A percentile compares a stretch with the other conserved stretches of the same genome.
Evolutionary conservation across 805 yeast genomes (phyloP).

Genomic region (Wickerhamiella lipophila): DNA sequence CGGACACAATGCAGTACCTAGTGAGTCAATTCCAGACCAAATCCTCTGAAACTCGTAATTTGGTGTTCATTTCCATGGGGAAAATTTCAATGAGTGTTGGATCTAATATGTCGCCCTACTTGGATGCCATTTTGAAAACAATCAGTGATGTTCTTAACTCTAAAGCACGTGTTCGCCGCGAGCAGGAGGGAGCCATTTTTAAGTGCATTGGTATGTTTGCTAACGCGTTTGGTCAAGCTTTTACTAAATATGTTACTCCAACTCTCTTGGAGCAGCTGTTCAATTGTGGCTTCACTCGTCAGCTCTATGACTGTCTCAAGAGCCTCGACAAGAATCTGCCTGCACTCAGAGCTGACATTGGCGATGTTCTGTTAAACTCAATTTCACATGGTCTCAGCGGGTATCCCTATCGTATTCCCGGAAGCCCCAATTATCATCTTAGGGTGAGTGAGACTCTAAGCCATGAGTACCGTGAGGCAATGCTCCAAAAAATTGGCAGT

Average conservation of each 20-base stretch:
- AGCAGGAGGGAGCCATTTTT: slow-evolving; percentile 73
- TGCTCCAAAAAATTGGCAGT: slow-evolving; percentile 59
- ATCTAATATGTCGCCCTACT: slow-evolving; percentile 71
- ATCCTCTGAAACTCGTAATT: slow-evolving; percentile 60
- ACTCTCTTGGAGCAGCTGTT: slow-evolving; percentile 70
- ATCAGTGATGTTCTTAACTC: slow-evolving; percentile 62
- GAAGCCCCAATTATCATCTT: slow-evolving; percentile 54
- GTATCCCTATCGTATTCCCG: slow-evolving; percentile 67
- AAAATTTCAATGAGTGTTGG: slow-evolving; percentile 66
- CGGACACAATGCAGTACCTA: slow-evolving; percentile 63
- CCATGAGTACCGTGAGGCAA: slow-evolving; percentile 59
- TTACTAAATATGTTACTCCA: slow-evolving; percentile 75
- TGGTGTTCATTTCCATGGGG: slow-evolving; percentile 72
- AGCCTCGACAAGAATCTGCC: slow-evolving; percentile 63
- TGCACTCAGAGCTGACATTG: slow-evolving; percentile 60
- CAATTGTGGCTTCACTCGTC: slow-evolving; percentile 70
- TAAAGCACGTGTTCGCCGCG: slow-evolving; percentile 47
- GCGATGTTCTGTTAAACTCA: slow-evolving; percentile 55
- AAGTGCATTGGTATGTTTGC: slow-evolving; percentile 82
- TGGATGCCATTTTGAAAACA: slow-evolving; percentile 76
- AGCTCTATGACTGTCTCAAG: slow-evolving; percentile 63
- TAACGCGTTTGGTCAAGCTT: slow-evolving; percentile 80
- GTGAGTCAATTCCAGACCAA: slow-evolving; percentile 53
- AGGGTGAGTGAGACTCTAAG: slow-evolving; percentile 34
- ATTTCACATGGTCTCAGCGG: slow-evolving; percentile 73